Evolutionary conservation across 495 filamentous ascomycete species (phyloP), one percentile per base, ranked within the genome.

Genomic region (Astrothelium macrocarpum): DNA sequence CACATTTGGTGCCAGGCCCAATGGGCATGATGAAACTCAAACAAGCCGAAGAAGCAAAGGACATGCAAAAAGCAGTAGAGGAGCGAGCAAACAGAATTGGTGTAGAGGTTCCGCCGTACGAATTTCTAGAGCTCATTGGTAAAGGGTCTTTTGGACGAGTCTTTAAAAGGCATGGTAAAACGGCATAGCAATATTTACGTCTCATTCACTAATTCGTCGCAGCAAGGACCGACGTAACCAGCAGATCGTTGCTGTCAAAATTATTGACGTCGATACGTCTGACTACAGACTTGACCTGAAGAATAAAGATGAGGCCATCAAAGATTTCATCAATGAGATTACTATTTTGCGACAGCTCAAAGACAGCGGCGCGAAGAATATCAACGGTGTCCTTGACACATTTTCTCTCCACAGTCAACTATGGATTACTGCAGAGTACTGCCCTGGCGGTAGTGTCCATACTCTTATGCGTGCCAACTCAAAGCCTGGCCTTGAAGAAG

Each of bases 401-500:
- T 84, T 95, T 53, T 85, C 90, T 0, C 86, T 96, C 31, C 89
- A 93, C 53, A 85, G 89, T 60, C 84, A 92, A 67, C 82, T 98
- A 75, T 98, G 94, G 94, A 86, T 98, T 74, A 86, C 97, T 62
- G 95, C 89, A 63, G 94, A 97, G 70, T 95, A 96, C 73, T 96
- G 91, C 67, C 91, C 90, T 29, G 94, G 94, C 62, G 94, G 94
- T 32, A 96, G 92, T 76, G 87, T 98, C n/a, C 84, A 89, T 58
- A 97, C 95, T 11, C 75, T 98, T 67, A 87, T 91, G 74, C 72
- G 75, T 63, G 73, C 76, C 16, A 64, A 65, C 29, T 26, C 66
- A 16, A 39, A 67, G 14, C 59, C 62, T 25, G 77, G 77, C 39
- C 77, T 97, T 11, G 88, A 90, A 63, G 95, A 97, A 71, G 90